These are phyloP conservation scores for Pythium utonaiense DNA, from an alignment of 352 stramenopile genomes.

Conservation along the genomic window DNA sequence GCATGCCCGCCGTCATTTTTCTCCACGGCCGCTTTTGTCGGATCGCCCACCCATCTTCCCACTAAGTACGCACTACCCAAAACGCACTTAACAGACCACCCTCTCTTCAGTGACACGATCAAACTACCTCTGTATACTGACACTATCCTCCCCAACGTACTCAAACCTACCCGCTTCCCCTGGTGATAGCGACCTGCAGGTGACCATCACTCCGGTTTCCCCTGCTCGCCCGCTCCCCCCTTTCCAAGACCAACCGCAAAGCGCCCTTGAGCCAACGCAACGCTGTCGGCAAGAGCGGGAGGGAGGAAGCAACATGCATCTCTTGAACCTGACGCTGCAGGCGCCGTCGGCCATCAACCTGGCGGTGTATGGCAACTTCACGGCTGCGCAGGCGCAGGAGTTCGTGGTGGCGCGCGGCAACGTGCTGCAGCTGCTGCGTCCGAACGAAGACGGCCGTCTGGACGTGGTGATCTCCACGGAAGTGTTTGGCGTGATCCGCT, in stretches of 20 bases:
- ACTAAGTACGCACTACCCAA: not conserved
- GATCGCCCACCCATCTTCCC: not conserved
- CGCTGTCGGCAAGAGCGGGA: not conserved
- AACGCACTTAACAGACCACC: not conserved
- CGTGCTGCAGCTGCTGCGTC: conserved; percentile 92
- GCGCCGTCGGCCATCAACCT: conserved; percentile 75
- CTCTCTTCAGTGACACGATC: not conserved
- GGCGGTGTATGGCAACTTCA: conserved; percentile 92
- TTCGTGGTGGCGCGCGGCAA: conserved; percentile 93
- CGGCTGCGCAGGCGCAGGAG: conserved; percentile 89
- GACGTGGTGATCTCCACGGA: conserved; percentile 80
- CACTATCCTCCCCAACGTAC: not conserved
- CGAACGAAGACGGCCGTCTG: conserved; percentile 66
- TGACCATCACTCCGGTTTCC: conserved; percentile 23
- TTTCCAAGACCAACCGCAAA: conserved; percentile 17
- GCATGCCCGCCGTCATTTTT: conserved; percentile 1
- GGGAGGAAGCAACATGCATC: conserved; percentile 50
- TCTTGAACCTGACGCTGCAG: conserved; percentile 88
- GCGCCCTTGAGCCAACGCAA: not conserved
- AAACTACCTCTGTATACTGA: not conserved
- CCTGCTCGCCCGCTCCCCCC: conserved; percentile 5
- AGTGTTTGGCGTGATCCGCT: conserved; percentile 91
- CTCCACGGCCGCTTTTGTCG: not conserved
- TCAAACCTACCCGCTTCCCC: not conserved
- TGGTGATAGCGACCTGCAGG: not conserved